phyloP scores from a whole-genome alignment of 2,329 filamentous ascomycete genomes.

The Colletotrichum neosansevieriae region DNA sequence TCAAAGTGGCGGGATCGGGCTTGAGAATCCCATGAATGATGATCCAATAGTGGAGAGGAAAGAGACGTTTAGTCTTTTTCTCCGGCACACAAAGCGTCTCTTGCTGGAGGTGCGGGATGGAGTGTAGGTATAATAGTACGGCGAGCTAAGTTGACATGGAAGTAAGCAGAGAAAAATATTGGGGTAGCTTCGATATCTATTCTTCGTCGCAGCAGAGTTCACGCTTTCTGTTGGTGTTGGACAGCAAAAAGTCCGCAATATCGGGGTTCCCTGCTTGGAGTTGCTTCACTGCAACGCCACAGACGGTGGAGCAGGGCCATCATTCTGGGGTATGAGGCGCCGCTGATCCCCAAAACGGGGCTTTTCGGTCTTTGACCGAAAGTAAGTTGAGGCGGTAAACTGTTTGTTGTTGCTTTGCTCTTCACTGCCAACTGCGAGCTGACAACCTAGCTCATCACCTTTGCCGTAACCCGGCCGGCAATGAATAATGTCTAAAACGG shows the following conservation, averaged over 20 bases:
- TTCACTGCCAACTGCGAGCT: not conserved
- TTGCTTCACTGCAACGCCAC: slow-evolving; percentile 31
- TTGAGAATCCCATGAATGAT: slow-evolving; percentile 23
- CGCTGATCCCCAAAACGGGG: slow-evolving; percentile 23
- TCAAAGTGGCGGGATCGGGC: slow-evolving; percentile 7
- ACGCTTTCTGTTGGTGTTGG: slow-evolving; percentile 6
- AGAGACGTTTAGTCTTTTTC: slow-evolving; percentile 10
- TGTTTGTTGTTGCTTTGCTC: slow-evolving; percentile 20
- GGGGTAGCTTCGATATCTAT: not conserved
- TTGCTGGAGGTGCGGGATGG: slow-evolving; percentile 17
- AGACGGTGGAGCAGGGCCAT: slow-evolving; percentile 21
- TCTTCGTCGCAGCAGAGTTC: slow-evolving; percentile 8
- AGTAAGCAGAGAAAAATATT: no score
- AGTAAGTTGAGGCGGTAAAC: slow-evolving; percentile 16
- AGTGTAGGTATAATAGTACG: no score
- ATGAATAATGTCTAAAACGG: slow-evolving; percentile 1
- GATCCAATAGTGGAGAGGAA: slow-evolving; percentile 13
- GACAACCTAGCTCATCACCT: not conserved
- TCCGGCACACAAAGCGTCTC: not conserved
- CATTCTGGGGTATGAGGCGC: slow-evolving; percentile 29
- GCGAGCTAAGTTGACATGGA: no score
- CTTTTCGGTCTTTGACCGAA: slow-evolving; percentile 36
- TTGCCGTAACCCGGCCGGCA: slow-evolving; percentile 12
- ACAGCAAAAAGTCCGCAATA: slow-evolving; percentile 11
- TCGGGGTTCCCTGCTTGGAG: slow-evolving; percentile 26